phyloP scores from a whole-genome alignment of 1,284 basidiomycete genomes.

The Ceratobasidium sp. region DNA sequence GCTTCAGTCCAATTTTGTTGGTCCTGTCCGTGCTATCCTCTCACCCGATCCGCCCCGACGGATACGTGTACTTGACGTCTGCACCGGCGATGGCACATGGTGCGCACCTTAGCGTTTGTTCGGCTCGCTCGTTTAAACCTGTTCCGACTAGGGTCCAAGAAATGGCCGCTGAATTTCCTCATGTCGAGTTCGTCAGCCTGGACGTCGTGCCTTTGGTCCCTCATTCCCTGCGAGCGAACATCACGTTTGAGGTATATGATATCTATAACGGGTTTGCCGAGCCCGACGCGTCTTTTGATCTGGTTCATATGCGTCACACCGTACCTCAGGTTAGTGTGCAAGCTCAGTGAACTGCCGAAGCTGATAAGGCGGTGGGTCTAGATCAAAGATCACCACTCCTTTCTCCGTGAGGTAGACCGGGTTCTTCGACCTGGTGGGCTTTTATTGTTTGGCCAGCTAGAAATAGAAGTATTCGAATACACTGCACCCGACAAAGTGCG shows the following conservation, averaged over 20 bases:
- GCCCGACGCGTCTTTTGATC: conserved; percentile 28
- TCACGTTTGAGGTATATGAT: conserved; percentile 33
- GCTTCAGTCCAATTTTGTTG: conserved; percentile 24
- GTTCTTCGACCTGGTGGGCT: conserved; percentile 20
- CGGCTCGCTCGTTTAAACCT: no score
- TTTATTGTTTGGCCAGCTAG: conserved; percentile 21
- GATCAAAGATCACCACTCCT: conserved; percentile 23
- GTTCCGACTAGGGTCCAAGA: conserved; percentile 12
- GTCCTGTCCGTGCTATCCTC: conserved; percentile 7
- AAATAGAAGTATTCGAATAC: conserved; percentile 35
- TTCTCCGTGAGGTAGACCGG: conserved; percentile 30
- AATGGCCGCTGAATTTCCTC: conserved; percentile 32
- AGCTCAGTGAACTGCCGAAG: no score
- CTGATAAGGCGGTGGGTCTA: background rate
- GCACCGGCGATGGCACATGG: conserved; percentile 39
- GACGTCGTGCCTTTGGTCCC: conserved; percentile 36
- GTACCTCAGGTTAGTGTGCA: conserved; percentile 17
- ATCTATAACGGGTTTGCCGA: conserved; percentile 33
- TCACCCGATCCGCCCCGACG: background rate
- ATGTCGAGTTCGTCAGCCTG: conserved; percentile 40
- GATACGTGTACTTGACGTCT: conserved; percentile 36
- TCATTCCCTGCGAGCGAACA: conserved; percentile 14
- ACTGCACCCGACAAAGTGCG: background rate
- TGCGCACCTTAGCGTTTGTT: background rate
- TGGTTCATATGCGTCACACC: conserved; percentile 20